phyloP scores from a whole-genome alignment of 495 filamentous ascomycete genomes.

The Aspergillus diversus region DNA sequence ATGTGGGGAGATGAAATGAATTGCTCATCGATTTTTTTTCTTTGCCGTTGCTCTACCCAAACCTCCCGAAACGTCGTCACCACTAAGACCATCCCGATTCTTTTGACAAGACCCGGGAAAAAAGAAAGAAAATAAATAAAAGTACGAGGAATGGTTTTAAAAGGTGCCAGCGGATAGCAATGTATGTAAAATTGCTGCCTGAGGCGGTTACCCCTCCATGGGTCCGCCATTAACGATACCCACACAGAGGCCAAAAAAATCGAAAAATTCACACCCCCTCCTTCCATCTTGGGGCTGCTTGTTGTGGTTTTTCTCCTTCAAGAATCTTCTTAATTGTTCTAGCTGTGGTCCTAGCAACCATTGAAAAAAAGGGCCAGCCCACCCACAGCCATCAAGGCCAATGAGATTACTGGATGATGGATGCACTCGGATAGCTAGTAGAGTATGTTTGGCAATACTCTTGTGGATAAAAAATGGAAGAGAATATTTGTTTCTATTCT shows the following conservation, averaged over 20 bases:
- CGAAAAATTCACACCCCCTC: conserved; percentile 14
- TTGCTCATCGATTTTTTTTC: background rate
- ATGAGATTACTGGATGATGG: background rate
- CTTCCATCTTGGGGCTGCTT: conserved; percentile 32
- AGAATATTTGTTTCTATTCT: conserved; percentile 6
- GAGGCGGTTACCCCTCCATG: conserved; percentile 19
- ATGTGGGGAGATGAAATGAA: background rate
- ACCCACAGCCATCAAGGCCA: background rate
- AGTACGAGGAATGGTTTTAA: too few relatives aligned
- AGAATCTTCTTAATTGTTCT: conserved; percentile 27
- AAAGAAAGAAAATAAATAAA: background rate
- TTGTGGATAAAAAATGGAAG: background rate
- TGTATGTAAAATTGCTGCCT: conserved; percentile 5
- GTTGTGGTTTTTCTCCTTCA: conserved; percentile 50
- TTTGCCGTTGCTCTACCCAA: background rate
- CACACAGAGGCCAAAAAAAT: background rate
- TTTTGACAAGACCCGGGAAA: background rate
- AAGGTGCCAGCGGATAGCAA: background rate
- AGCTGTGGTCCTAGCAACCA: conserved; percentile 44
- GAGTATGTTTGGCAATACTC: too few relatives aligned
- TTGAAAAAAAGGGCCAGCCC: background rate
- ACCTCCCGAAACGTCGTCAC: conserved; percentile 4
- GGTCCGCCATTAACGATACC: background rate
- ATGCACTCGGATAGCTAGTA: too few relatives aligned
- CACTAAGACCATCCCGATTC: background rate